Conservation (phyloP, 2,329 filamentous ascomycete genomes). For the Gaeumannomyces sp. region DNA sequence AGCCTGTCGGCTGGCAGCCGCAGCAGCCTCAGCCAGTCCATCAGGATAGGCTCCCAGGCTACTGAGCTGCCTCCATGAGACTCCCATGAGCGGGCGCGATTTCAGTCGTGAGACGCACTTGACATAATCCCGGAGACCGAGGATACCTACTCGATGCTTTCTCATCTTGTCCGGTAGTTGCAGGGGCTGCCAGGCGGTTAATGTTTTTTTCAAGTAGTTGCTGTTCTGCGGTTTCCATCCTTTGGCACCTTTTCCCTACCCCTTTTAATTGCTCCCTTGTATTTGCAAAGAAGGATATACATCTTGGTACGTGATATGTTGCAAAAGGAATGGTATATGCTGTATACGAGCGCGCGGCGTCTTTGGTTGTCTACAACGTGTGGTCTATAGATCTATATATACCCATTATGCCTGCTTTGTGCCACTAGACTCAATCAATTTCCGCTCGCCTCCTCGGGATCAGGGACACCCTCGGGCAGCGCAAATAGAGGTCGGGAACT, state of each 20-base stretch:
- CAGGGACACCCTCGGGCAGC: constrained; percentile 7
- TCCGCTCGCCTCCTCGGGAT: neutral
- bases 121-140: neutral
- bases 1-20: neutral
- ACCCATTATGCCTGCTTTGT: neutral
- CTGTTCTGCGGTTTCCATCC: no score
- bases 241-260: no score
- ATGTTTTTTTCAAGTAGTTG: no score
- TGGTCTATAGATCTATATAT: neutral
- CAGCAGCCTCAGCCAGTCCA: constrained; percentile 2
- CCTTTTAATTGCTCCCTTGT: no score
- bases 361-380: neutral
- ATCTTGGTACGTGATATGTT: neutral
- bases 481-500: constrained; percentile 4
- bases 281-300: no score
- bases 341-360: neutral
- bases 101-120: neutral
- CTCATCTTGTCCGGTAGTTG: no score
- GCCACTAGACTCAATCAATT: neutral
- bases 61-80: neutral
- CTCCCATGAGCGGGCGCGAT: neutral
- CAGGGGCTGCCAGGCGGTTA: no score
- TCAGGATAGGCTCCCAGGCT: neutral
- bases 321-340: neutral
- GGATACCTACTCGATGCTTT: no score